Evolutionary conservation across 306 rosid genomes (phyloP).

Genomic region (Rubus idaeus): DNA sequence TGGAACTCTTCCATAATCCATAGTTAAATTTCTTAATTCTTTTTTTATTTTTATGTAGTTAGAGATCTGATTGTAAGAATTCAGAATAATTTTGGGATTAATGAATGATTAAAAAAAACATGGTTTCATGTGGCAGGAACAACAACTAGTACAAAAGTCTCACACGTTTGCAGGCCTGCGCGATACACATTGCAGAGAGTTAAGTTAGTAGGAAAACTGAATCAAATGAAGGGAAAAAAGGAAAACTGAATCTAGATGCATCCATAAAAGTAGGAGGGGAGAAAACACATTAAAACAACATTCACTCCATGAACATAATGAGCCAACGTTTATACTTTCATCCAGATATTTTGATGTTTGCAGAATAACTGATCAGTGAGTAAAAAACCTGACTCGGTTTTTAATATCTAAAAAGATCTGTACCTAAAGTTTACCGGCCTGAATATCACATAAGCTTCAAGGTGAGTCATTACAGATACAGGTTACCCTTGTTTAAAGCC

Average conservation of each 20-base stretch:
- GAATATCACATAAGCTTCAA: not conserved
- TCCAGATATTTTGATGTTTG: not conserved
- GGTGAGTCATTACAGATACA: not conserved
- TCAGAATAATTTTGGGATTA: slow-evolving; percentile 2
- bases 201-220: not conserved
- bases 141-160: not conserved
- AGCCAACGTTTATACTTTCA: not conserved
- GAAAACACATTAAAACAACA: not conserved
- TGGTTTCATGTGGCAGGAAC: slow-evolving; percentile 12
- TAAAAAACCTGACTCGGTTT: not conserved
- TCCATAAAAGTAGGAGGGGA: not conserved
- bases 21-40: slow-evolving; percentile 5
- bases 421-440: too few species aligned
- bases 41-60: slow-evolving; percentile 19
- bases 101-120: not conserved
- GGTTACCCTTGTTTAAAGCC: not conserved
- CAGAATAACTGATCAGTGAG: not conserved
- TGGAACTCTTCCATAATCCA: slow-evolving; percentile 19
- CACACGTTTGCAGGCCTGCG: not conserved
- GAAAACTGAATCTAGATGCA: not conserved
- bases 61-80: slow-evolving; percentile 3
- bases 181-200: not conserved
- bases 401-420: not conserved
- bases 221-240: not conserved
- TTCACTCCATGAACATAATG: not conserved